Base-by-base conservation (phyloP, 208 protist species). In the Tritrichomonas musculus region DNA sequence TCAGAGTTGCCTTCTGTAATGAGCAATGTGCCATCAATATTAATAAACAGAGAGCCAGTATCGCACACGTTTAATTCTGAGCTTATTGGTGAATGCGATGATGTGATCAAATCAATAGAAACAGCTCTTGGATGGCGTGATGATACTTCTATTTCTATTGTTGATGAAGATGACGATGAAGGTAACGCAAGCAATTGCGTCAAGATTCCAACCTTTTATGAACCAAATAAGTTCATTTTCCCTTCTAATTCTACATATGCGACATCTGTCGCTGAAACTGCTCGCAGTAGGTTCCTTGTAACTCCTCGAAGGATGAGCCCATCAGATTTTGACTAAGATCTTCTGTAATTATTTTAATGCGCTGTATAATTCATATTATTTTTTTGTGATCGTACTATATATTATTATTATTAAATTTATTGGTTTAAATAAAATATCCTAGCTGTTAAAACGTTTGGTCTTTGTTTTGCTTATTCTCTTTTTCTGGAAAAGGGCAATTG, bases 221-320 rank as follows among this genome's bases (percentile, higher is more conserved):
- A 9, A n/a, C 30, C 77, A 13, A 88, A 88, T 60, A 88, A 88
- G 47, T 88, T 88, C 47, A 57, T 88, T 22, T 88, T 88, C n/a
- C 77, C 77, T 13, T 57, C 41, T 0, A 50, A 57, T 2, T 88
- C 77, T 20, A 8, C 22, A 30, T 57, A 47, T 39, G 41, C 47
- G 39, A 88, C 77, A 8, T 53, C 41, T 30, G 47, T 88, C 9
- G 47, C 25, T 1, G 41, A 44, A 39, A 57, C 77, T 14, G 47
- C 27, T n/a, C 5, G 41, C 0, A 57, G 13, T 36, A 9, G 39
- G 11, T 88, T 88, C 47, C 77, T 88, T 36, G 77, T 49, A 11
- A 88, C 77, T 60, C 53, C 53, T 60, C 53, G 53, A 5, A 60
- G 53, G 53, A 17, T 17, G 17, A 17, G 17, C 17, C 53, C 53